A percentile compares a stretch with the other conserved stretches of the same genome.
Evolutionary conservation across 768 basidiomycete species (phyloP).

Genomic region (Lentinula sp.): DNA sequence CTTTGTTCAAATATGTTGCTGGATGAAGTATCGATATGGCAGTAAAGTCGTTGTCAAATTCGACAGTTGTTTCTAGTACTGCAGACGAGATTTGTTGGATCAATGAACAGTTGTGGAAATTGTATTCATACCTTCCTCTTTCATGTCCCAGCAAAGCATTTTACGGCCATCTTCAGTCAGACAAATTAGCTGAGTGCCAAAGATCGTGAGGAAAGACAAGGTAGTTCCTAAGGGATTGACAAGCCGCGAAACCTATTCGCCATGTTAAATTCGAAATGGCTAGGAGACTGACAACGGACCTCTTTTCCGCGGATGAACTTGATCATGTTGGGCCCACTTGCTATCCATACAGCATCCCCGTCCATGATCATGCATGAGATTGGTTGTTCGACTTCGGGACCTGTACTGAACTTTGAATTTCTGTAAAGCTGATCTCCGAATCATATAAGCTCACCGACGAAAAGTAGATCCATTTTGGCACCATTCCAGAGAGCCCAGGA

Average conservation of each 20-base stretch:
- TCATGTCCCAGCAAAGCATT: conserved; percentile 75
- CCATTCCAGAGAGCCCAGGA: conserved; percentile 98
- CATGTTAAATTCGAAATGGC: conserved; percentile 1
- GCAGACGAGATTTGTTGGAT: background rate
- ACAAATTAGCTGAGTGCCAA: conserved; percentile 76
- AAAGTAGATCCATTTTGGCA: conserved; percentile 84
- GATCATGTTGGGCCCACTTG: conserved; percentile 60
- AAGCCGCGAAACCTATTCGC: conserved; percentile 45
- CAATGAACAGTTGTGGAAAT: background rate
- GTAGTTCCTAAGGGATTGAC: conserved; percentile 58
- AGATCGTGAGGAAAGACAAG: conserved; percentile 64
- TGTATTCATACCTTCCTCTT: conserved; percentile 42
- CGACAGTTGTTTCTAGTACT: conserved; percentile 64
- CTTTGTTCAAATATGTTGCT: conserved; percentile 94
- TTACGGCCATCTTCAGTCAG: conserved; percentile 73
- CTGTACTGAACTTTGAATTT: conserved; percentile 31
- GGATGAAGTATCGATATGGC: conserved; percentile 88
- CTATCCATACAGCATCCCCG: conserved; percentile 80
- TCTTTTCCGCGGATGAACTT: conserved; percentile 89
- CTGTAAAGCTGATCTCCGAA: background rate
- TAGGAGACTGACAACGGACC: conserved; percentile 29
- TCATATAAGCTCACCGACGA: conserved; percentile 69
- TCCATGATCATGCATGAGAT: conserved; percentile 79
- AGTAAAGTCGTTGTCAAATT: conserved; percentile 79
- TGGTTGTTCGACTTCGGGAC: conserved; percentile 70